Conservation (phyloP, 2,329 filamentous ascomycete genomes). For the Xylaria sp. region DNA sequence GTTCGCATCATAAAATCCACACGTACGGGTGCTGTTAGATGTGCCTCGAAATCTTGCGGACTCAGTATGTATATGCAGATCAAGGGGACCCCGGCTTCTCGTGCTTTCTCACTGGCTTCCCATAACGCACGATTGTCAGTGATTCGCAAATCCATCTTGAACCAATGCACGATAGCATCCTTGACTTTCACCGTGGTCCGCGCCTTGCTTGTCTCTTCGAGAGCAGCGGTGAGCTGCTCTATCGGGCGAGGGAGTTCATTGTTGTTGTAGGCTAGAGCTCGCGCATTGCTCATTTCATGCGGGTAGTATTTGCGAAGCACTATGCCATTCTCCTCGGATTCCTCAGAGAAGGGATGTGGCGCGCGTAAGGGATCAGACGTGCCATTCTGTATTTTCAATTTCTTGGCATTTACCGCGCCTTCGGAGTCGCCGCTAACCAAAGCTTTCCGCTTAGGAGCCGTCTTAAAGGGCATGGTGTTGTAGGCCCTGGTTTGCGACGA, state of each 20-base stretch:
- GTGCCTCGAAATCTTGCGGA: conserved; percentile 86
- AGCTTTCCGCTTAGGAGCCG: conserved; percentile 46
- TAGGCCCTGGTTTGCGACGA: neutral
- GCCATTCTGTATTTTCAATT: conserved; percentile 40
- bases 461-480: conserved; percentile 47
- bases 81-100: conserved; percentile 74
- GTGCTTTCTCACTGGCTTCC: conserved; percentile 74
- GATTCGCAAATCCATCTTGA: conserved; percentile 82
- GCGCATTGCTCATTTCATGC: conserved; percentile 83
- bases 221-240: conserved; percentile 69
- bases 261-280: conserved; percentile 79
- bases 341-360: conserved; percentile 60
- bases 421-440: conserved; percentile 39
- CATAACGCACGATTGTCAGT: conserved; percentile 78
- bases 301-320: conserved; percentile 83
- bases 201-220: conserved; percentile 67
- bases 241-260: conserved; percentile 78
- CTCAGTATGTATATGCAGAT: conserved; percentile 83
- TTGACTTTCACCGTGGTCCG: conserved; percentile 65
- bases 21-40: conserved; percentile 76
- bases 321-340: conserved; percentile 67
- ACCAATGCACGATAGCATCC: conserved; percentile 85
- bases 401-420: conserved; percentile 44
- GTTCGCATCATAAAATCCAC: conserved; percentile 86
- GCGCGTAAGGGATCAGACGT: conserved; percentile 51